Base-by-base conservation (phyloP, 208 protist genomes). In the Lotmaria passim region DNA sequence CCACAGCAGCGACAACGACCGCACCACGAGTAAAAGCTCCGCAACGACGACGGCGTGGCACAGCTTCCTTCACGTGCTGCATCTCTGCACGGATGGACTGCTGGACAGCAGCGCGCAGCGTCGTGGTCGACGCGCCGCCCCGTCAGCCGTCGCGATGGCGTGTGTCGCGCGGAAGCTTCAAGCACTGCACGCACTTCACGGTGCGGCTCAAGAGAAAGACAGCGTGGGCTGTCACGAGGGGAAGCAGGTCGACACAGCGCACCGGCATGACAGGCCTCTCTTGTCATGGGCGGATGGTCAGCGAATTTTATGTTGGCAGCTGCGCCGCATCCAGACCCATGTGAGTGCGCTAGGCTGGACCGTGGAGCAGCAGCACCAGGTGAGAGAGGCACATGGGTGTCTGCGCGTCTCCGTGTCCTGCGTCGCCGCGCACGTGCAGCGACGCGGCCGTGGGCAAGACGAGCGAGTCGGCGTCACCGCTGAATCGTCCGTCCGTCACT, bases 11-110 rank as follows among this genome's bases (percentile, higher is more conserved):
- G 19, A 21, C 43, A 47, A 17, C 8, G 43, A 47, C 43, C 5
- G 46, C 21, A 10, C 2, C 46, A 8, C 46, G 21, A 10, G 46
- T 26, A n/a, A n/a, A n/a, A n/a, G n/a, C n/a, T n/a, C n/a, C n/a
- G n/a, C n/a, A 14, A 10, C 21, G 5, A 15, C n/a, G n/a, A 62
- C 0, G 10, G 51, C 41, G 36, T 75, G 70, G 70, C 44, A 43
- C 44, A 51, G 61, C 11, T 50, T 56, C 14, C 70, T 75, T 7
- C 70, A 75, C 38, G 61, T 75, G 19, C 44, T 75, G 38, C 70
- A 69, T 24, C 51, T 75, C n/a, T 69, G 70, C 44, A 61, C 52
- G 0, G 34, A 15, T 26, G 61, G 70, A 4, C 24, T 63, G 31
- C 61, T 69, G 51, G 41, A 63, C 55, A 41, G 70, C 17, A 51